Evolutionary conservation across 208 protist species (phyloP), one percentile per base, ranked within the genome.

Genomic region (Acanthamoeba sp.): DNA sequence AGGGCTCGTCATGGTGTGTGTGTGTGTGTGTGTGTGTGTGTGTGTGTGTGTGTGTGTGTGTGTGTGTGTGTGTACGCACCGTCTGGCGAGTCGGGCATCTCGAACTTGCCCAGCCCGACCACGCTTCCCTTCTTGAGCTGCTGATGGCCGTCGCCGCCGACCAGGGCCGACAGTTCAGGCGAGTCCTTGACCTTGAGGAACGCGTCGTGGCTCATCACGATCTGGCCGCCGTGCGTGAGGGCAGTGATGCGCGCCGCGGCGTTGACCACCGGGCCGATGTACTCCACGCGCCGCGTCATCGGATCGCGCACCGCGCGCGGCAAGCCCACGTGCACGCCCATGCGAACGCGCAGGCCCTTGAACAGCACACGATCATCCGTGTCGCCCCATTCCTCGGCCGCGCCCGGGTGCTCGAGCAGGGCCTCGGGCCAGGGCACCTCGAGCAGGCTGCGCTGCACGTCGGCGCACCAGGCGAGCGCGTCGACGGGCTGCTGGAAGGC

Each of bases 251-350:
- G 40, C 27, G 82, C 82, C 16, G 48, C 52, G 29, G 20, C 40
- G 55, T 90, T 90, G 3, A 90, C 82, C 27, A 66, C 34, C 7
- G 42, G 42, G 55, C 82, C 82, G n/a, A 90, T 45, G 82, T 90
- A 90, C 29, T 90, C 82, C 29, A 90, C 38, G 20, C 82, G 82
- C 2, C 52, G 42, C 1, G 82, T 90, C 82, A 90, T 34, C 14
- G 50, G 40, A 24, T 90, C 82, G 45, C 55, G 45, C 64, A 59
- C 52, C 1, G 34, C n/a, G 0, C 12, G 82, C 24, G 82, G 82
- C 18, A 2, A 1, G 20, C 82, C 82, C 29, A 38, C 2, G 27
- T 90, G 82, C 20, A 90, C 34, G 34, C 82, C 82, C 82, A 90
- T 90, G 9, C 82, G 45, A 12, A 90, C 82, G 32, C 82, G 82